Evolutionary conservation across 768 basidiomycete species (phyloP), one percentile per base, ranked within the genome.

Genomic region (Cystofilobasidium macerans): DNA sequence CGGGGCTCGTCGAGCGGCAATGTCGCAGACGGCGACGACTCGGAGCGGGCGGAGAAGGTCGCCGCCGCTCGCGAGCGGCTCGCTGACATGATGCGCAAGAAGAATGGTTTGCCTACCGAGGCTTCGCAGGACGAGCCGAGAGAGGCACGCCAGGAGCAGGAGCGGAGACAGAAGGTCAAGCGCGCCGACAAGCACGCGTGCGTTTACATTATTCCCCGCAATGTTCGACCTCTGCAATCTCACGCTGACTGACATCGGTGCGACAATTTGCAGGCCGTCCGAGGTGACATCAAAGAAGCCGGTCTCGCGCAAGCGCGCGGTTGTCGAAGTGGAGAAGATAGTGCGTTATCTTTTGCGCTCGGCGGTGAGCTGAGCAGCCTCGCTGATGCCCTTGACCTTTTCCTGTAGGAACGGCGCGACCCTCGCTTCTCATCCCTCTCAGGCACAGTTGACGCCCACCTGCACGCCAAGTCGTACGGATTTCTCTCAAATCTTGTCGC

Each of bases 111-210:
- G n/a, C 61, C 59, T 74, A 69, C 74, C 64, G 54, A 79, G 75
- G 68, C 78, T 73, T 70, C 78, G 74, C 60, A 51, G 14, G 18
- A 26, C 28, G 51, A n/a, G 28, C n/a, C 80, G 80, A 71, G 78
- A 78, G 78, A 77, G 74, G 70, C 70, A 76, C 60, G 78, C 78
- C 68, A 74, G 76, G 53, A 72, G 67, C 63, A 57, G 54, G 67
- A 71, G 64, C 79, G 79, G 64, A 79, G 75, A 42, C 78, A 80
- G 65, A 78, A 83, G 3, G 73, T 79, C 16, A 86, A 86, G 76
- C 81, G 91, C 48, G 74, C 81, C 7, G 83, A 82, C 73, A 95
- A 97, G 72, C 86, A 94, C 77, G 89, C 93, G 92, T 93, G 76
- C 69, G 89, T 81, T 30, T 24, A 32, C 36, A n/a, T 2, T 26